Evolutionary conservation across 108 stramenopile species (phyloP).

Genomic region (Pelagomonas calceolata): DNA sequence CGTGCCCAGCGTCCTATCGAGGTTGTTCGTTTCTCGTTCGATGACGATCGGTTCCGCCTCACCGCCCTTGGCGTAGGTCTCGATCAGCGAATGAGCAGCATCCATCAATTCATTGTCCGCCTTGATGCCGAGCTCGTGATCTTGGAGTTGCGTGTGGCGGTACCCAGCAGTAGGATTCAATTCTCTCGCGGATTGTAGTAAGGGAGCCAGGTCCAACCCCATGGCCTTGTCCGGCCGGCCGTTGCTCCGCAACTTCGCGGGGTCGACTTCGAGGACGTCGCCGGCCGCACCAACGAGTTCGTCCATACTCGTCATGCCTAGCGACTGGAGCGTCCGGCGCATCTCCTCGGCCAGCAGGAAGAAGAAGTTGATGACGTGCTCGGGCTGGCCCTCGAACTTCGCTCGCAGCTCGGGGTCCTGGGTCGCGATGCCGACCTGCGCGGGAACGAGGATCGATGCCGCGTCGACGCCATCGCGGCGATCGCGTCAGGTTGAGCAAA

Average conservation of each 20-base stretch:
- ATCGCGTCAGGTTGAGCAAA: too few relatives aligned
- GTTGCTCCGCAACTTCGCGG: slow-evolving; percentile 36
- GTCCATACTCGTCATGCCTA: slow-evolving; percentile 83
- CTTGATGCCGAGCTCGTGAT: slow-evolving; percentile 70
- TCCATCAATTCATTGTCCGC: slow-evolving; percentile 74
- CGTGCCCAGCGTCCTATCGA: slow-evolving; percentile 85
- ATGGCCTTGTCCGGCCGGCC: slow-evolving; percentile 89
- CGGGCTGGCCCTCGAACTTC: slow-evolving; percentile 89
- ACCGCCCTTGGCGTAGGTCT: slow-evolving; percentile 30
- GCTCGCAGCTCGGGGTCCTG: slow-evolving; percentile 88
- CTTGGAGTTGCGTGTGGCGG: slow-evolving; percentile 60
- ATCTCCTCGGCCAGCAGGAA: slow-evolving; percentile 87
- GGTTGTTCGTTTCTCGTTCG: slow-evolving; percentile 65
- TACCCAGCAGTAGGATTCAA: slow-evolving; percentile 74
- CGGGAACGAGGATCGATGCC: too few relatives aligned
- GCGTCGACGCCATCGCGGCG: too few relatives aligned
- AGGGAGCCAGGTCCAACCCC: slow-evolving; percentile 78
- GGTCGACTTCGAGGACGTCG: slow-evolving; percentile 59
- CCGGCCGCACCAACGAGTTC: slow-evolving; percentile 92
- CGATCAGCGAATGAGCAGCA: slow-evolving; percentile 63
- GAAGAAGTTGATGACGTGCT: slow-evolving; percentile 94
- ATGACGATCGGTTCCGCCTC: slow-evolving; percentile 54
- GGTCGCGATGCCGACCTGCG: slow-evolving; percentile 81
- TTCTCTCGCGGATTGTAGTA: slow-evolving; percentile 79
- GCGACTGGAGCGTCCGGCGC: slow-evolving; percentile 82